phyloP scores from a whole-genome alignment of 2,329 filamentous ascomycete species.

The Calonectria pseudoreteaudii region DNA sequence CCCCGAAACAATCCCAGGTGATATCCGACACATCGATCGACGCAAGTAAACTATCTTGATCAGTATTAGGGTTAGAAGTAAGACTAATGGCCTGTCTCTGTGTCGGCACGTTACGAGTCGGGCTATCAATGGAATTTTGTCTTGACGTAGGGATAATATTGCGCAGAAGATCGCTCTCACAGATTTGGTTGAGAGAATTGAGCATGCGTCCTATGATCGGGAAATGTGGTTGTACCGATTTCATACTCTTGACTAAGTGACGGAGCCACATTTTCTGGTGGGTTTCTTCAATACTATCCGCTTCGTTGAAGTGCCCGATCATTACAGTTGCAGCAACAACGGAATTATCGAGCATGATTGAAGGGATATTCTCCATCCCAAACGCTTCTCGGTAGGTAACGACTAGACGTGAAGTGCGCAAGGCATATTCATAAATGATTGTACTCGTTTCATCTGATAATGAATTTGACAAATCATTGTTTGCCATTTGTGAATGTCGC shows the following conservation, averaged over 20 bases:
- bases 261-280: conserved; percentile 19
- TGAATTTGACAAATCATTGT: neutral
- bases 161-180: neutral
- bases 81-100: neutral
- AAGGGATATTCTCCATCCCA: conserved; percentile 28
- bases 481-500: conserved; percentile 2
- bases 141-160: neutral
- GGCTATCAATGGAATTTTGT: neutral
- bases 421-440: conserved; percentile 20
- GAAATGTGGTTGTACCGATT: conserved; percentile 23
- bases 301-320: conserved; percentile 11
- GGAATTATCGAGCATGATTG: conserved; percentile 29
- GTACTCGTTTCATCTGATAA: neutral
- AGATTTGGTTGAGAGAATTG: conserved; percentile 13
- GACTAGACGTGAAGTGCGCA: conserved; percentile 20
- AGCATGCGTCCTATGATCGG: conserved; percentile 25
- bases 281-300: neutral
- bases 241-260: conserved; percentile 22
- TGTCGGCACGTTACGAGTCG: neutral
- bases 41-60: neutral
- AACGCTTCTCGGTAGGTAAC: conserved; percentile 27
- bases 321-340: conserved; percentile 22
- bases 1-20: conserved; percentile 1
- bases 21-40: neutral
- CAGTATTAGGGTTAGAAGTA: neutral